Conservation (phyloP, 192 early-diverging fungal species). For the Glomus cerebriforme region DNA sequence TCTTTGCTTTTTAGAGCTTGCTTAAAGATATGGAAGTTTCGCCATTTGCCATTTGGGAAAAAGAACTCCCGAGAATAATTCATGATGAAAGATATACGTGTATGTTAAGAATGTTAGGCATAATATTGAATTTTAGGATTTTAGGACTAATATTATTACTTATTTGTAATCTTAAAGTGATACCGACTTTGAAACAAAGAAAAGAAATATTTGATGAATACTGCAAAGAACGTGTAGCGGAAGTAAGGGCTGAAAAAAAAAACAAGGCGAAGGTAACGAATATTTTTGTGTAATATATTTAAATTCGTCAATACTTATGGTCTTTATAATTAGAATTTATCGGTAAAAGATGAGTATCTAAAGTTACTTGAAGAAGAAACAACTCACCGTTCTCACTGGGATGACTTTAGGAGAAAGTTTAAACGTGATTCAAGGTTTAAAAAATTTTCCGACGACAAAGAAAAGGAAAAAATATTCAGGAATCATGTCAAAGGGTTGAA, state of each 20-base stretch:
- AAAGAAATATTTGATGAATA: slow-evolving; percentile 73
- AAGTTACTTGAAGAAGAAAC: slow-evolving; percentile 60
- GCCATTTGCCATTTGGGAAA: slow-evolving; percentile 78
- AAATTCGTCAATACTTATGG: background rate
- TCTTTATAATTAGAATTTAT: slow-evolving; percentile 33
- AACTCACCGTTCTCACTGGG: slow-evolving; percentile 60
- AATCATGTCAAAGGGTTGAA: slow-evolving; percentile 58
- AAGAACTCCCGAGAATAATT: slow-evolving; percentile 67
- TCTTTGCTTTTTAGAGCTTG: slow-evolving; percentile 42
- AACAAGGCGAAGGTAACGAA: slow-evolving; percentile 41
- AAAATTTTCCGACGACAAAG: slow-evolving; percentile 54
- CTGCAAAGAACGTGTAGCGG: slow-evolving; percentile 61
- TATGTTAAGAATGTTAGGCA: slow-evolving; percentile 26
- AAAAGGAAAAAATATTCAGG: slow-evolving; percentile 65
- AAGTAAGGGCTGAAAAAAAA: slow-evolving; percentile 54
- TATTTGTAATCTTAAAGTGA: slow-evolving; percentile 37
- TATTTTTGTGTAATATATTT: slow-evolving; percentile 2
- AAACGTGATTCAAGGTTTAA: slow-evolving; percentile 66
- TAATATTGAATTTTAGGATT: background rate
- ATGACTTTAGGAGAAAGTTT: slow-evolving; percentile 73
- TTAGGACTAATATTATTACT: background rate
- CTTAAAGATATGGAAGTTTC: slow-evolving; percentile 69
- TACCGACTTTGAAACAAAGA: slow-evolving; percentile 54
- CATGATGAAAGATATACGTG: slow-evolving; percentile 61
- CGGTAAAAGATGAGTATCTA: slow-evolving; percentile 57